A percentile compares a stretch with the other conserved stretches of the same genome.
Conservation (phyloP, 2,329 filamentous ascomycete genomes). For the Monosporascus sp. region DNA sequence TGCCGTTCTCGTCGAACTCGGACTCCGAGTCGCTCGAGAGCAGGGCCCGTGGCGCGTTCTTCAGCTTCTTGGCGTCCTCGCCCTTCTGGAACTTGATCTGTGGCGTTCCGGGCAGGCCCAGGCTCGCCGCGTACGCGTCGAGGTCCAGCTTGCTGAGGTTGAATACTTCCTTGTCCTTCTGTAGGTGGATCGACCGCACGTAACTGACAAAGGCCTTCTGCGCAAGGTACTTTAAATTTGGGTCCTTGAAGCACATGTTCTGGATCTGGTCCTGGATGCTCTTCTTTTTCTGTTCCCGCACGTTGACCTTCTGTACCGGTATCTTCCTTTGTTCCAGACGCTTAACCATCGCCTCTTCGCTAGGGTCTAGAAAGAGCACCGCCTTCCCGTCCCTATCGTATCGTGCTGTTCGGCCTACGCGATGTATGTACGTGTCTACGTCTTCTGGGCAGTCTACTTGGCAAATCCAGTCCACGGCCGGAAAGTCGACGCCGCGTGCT, state of each 20-base stretch:
- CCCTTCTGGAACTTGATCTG: conserved; percentile 92
- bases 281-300: conserved; percentile 83
- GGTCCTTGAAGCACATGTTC: conserved; percentile 92
- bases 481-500: conserved; percentile 90
- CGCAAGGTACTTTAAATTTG: conserved; percentile 87
- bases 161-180: conserved; percentile 90
- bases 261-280: conserved; percentile 81
- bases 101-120: conserved; percentile 86
- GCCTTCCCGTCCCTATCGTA: conserved; percentile 85
- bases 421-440: conserved; percentile 94
- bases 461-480: conserved; percentile 97
- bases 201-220: conserved; percentile 96
- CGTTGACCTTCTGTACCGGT: conserved; percentile 78
- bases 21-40: conserved; percentile 58
- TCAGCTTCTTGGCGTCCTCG: conserved; percentile 77
- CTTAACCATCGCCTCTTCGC: conserved; percentile 87
- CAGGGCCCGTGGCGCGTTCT: conserved; percentile 73
- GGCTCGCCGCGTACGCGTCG: conserved; percentile 76
- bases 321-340: conserved; percentile 85
- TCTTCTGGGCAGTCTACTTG: conserved; percentile 97
- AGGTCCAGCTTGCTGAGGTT: conserved; percentile 76
- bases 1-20: conserved; percentile 48
- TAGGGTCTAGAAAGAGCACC: conserved; percentile 86
- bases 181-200: conserved; percentile 75
- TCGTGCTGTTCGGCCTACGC: conserved; percentile 89